phyloP scores from a whole-genome alignment of 768 basidiomycete species.

The Psilocybe cubensis region DNA sequence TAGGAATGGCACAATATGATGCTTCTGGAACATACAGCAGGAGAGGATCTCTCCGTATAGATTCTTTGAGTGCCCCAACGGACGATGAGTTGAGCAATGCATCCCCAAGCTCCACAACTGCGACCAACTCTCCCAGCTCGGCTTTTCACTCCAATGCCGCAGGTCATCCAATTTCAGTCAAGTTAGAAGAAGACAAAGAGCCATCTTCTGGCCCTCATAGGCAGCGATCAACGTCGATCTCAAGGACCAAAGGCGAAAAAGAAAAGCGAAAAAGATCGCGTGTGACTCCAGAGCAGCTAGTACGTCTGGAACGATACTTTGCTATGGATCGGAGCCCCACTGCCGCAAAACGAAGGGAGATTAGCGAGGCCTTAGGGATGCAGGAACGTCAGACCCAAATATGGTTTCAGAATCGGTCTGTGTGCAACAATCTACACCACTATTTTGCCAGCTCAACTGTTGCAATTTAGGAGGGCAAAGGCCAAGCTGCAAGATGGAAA shows the following conservation, averaged over 20 bases:
- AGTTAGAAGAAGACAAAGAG: slow-evolving; percentile 33
- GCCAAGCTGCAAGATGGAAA: slow-evolving; percentile 74
- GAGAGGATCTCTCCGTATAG: slow-evolving; percentile 26
- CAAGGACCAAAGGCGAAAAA: slow-evolving; percentile 32
- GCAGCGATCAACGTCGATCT: slow-evolving; percentile 26
- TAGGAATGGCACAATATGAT: slow-evolving; percentile 19
- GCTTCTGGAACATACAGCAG: slow-evolving; percentile 17
- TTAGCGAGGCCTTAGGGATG: slow-evolving; percentile 77
- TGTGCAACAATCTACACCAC: neutral
- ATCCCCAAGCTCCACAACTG: slow-evolving; percentile 30
- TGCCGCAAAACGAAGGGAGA: slow-evolving; percentile 70
- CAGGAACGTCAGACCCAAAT: slow-evolving; percentile 88
- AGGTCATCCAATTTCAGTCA: neutral
- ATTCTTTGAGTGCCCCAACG: slow-evolving; percentile 21
- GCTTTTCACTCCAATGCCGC: neutral
- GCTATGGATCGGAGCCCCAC: slow-evolving; percentile 72
- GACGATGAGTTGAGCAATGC: slow-evolving; percentile 23
- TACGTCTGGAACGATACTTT: slow-evolving; percentile 74
- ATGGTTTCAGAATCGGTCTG: slow-evolving; percentile 87
- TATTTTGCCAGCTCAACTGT: slow-evolving; percentile 1
- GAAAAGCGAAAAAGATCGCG: slow-evolving; percentile 64
- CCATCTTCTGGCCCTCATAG: slow-evolving; percentile 39
- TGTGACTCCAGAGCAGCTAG: slow-evolving; percentile 81
- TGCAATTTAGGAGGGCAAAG: slow-evolving; percentile 68
- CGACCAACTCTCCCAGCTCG: slow-evolving; percentile 33